Conservation (phyloP, 2,329 filamentous ascomycete genomes). For the Teratosphaeria nubilosa region DNA sequence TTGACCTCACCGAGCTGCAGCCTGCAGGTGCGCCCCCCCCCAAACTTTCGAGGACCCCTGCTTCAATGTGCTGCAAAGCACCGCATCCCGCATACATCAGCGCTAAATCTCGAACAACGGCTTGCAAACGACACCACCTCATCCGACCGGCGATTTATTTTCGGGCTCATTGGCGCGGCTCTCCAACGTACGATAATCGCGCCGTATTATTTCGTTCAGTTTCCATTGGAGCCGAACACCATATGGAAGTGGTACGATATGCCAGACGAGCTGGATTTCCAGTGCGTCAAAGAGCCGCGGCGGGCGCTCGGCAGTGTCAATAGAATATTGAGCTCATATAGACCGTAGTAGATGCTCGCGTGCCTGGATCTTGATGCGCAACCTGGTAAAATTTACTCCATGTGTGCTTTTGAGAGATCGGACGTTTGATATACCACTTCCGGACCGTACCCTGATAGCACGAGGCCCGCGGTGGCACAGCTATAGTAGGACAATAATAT, state of each 20-base stretch:
- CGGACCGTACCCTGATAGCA: background rate
- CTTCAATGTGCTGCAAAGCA: background rate
- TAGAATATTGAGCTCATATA: background rate
- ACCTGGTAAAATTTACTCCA: background rate
- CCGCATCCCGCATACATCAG: background rate
- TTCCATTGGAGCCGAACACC: background rate
- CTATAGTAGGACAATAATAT: background rate
- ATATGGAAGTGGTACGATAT: background rate
- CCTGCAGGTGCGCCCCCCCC: background rate
- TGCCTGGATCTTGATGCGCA: background rate
- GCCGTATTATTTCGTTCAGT: background rate
- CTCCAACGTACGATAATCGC: slow-evolving; percentile 4
- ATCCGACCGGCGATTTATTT: background rate
- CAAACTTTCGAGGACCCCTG: background rate
- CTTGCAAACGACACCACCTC: background rate
- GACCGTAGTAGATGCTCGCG: background rate
- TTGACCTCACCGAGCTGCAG: slow-evolving; percentile 2
- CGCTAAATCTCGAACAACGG: background rate
- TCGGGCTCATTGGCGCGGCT: slow-evolving; percentile 1
- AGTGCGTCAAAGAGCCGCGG: background rate
- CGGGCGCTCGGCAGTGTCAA: background rate
- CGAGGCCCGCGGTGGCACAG: background rate
- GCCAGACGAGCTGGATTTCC: background rate
- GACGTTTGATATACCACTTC: background rate
- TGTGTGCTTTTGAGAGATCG: background rate